Conservation (phyloP, 176 grass and related monocot genomes). For the Raddia guianensis region DNA sequence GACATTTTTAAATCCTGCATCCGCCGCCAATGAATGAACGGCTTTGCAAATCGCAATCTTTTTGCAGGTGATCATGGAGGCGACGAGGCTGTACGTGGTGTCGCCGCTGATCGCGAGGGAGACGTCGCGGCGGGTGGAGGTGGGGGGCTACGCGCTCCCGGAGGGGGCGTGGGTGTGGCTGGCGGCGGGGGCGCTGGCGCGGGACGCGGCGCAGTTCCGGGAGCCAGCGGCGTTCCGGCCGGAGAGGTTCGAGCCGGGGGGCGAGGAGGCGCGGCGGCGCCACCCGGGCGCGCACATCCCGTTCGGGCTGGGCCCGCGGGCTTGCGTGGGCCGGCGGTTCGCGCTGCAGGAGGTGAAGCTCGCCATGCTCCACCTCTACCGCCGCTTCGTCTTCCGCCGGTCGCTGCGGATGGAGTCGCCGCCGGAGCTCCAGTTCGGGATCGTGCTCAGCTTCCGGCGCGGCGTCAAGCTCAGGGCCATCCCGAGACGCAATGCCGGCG, state of each 20-base stretch:
- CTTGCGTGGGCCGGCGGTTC: constrained; percentile 86
- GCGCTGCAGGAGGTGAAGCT: constrained; percentile 83
- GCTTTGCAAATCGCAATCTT: background rate
- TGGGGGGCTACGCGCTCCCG: constrained; percentile 64
- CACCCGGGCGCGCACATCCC: constrained; percentile 84
- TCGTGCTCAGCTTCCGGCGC: constrained; percentile 72
- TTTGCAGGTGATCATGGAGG: constrained; percentile 65
- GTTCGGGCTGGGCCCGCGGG: constrained; percentile 77
- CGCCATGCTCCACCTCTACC: constrained; percentile 67
- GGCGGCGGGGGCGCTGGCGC: constrained; percentile 66
- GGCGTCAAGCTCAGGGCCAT: constrained; percentile 60
- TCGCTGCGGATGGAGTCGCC: constrained; percentile 73
- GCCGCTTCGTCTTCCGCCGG: constrained; percentile 59
- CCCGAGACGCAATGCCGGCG: background rate
- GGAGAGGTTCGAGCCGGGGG: constrained; percentile 57
- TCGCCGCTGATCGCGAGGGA: constrained; percentile 74
- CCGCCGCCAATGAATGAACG: too few relatives aligned
- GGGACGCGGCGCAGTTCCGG: constrained; percentile 66
- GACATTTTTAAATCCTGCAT: too few relatives aligned
- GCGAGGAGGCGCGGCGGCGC: constrained; percentile 64
- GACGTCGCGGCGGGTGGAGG: constrained; percentile 54
- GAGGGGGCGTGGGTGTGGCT: constrained; percentile 86
- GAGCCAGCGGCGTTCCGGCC: constrained; percentile 63
- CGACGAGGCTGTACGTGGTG: constrained; percentile 72
- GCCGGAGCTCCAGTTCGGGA: constrained; percentile 78